Percentiles rank a stretch among this genome's conserved stretches.
These are phyloP conservation scores for Eucommia ulmoides DNA, from an alignment of 257 asterid genomes.

Conservation along the genomic window DNA sequence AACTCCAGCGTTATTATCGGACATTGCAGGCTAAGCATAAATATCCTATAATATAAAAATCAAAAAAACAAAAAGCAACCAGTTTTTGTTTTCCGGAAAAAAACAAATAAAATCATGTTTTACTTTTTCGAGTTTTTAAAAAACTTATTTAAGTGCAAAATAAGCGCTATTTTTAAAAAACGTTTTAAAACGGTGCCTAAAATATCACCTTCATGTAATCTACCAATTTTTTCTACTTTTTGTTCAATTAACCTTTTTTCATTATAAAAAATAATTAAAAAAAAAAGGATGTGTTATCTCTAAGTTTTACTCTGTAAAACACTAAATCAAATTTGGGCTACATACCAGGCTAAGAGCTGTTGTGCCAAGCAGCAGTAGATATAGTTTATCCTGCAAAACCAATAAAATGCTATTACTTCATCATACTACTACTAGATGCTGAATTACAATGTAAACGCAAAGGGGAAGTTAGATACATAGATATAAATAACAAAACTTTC, in stretches of 20 bases:
- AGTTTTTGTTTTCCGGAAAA: no score
- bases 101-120: no score
- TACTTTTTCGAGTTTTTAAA: no score
- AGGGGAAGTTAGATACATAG: no score
- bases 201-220: background rate
- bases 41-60: no score
- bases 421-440: background rate
- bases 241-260: background rate
- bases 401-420: constrained; percentile 13
- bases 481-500: no score
- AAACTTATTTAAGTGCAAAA: no score
- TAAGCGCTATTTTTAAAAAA: no score
- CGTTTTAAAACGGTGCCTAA: background rate
- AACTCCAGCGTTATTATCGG: no score
- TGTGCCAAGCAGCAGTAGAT: constrained; percentile 76
- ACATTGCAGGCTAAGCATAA: no score
- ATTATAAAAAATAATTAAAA: background rate
- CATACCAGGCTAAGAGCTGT: constrained; percentile 82
- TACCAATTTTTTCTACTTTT: background rate
- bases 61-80: no score
- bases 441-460: background rate
- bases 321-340: constrained; percentile 9
- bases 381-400: constrained; percentile 51
- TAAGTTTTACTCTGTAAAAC: constrained; percentile 5
- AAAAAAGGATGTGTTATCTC: background rate